Percentiles rank a stretch among this genome's conserved stretches.
Conservation (phyloP, 257 asterid species). For the Avicennia marina region DNA sequence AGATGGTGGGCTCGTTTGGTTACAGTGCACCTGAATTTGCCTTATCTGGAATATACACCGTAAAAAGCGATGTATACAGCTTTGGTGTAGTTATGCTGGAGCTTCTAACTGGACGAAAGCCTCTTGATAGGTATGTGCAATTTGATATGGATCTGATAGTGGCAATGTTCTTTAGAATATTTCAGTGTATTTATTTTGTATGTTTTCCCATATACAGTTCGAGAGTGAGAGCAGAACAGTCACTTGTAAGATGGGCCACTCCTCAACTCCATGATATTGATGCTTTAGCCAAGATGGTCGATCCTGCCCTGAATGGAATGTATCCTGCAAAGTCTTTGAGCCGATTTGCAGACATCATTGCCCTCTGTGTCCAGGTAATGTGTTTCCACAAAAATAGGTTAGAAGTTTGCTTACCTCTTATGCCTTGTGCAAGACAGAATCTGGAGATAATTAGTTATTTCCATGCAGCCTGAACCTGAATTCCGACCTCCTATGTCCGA, state of each 20-base stretch:
- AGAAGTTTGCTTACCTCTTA: background rate
- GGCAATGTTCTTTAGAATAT: constrained; percentile 4
- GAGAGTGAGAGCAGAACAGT: constrained; percentile 82
- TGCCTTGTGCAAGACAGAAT: background rate
- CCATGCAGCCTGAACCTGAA: constrained; percentile 90
- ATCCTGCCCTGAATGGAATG: constrained; percentile 85
- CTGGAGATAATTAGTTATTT: background rate
- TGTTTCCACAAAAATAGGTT: too few relatives aligned
- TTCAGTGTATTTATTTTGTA: background rate
- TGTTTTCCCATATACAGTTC: constrained; percentile 43
- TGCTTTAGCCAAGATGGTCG: constrained; percentile 97
- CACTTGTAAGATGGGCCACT: constrained; percentile 97
- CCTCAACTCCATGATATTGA: constrained; percentile 98
- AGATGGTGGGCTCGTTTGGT: constrained; percentile 85
- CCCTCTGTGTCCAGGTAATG: constrained; percentile 93
- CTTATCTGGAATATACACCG: constrained; percentile 88
- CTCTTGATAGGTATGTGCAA: constrained; percentile 76
- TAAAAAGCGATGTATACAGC: constrained; percentile 93
- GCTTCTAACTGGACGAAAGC: constrained; percentile 94
- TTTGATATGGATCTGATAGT: constrained; percentile 2
- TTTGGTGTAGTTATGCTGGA: constrained; percentile 98
- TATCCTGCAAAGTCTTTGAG: constrained; percentile 96
- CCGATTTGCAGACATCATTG: constrained; percentile 93
- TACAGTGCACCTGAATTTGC: constrained; percentile 98
- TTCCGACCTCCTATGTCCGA: constrained; percentile 99